Base-by-base conservation (phyloP, 306 rosid species). In the Cicer arietinum region DNA sequence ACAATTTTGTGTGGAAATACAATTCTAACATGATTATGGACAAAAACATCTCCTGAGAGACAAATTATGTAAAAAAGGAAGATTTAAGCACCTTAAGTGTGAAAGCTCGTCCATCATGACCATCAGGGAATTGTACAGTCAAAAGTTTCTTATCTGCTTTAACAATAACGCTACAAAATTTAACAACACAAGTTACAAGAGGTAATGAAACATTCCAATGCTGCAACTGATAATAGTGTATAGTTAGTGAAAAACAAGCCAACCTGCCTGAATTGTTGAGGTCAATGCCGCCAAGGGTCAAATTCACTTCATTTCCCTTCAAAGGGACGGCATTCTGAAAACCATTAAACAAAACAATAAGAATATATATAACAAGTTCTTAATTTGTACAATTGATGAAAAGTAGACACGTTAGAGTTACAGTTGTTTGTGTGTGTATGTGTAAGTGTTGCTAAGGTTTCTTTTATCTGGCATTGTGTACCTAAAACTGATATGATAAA, bases 211-310 rank as follows among this genome's bases (percentile, higher is more conserved):
- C 35, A 76, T 59, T 39, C 61, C 43, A 56, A 51, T 82, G 12
- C 75, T 37, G 40, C 43, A n/a, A 39, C 76, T 51, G 64, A 67
- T 39, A 58, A 56, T 46, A 42, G 59, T 54, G 35, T 48, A 41
- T 63, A 78, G 80, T 76, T 81, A 13, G 43, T 51, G 73, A 69
- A 80, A 77, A 76, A 78, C 84, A 84, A 86, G 89, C 98, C 88
- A 87, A 95, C 99, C 99, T 95, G 93, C 99, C 98, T 89, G 99
- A 90, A 89, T 92, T 95, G 96, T 95, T 95, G 96, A 95, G 99
- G 75, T 95, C 99, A 80, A 92, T 95, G 81, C 99, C 99, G 61
- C 99, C 99, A 6, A 95, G 97, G 73, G 97, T 95, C 88, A 95
- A 85, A 87, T 95, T 90, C 76, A 83, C 98, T 83, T 92, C 99